Base-by-base conservation (phyloP, 345 rosid species). In the Salix koriyanagi region DNA sequence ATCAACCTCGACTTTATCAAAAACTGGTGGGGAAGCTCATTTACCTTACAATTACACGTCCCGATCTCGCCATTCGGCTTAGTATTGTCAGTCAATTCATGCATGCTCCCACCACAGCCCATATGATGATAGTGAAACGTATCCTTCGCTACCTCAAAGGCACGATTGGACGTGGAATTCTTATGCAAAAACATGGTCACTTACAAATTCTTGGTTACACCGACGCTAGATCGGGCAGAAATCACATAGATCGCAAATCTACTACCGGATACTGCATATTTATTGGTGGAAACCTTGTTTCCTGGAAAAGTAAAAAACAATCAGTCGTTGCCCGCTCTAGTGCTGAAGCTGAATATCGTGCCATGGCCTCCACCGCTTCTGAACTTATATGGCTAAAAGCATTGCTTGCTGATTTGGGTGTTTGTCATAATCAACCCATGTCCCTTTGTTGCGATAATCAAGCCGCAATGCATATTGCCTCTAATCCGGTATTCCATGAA, bases 331-430 rank as follows among this genome's bases (percentile, higher is more conserved):
- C 58, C 5, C 0, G 2, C 2, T 5, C 23, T 4, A 18, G 3
- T 0, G 0, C 1, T 1, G 3, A 52, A 52, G 10, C 23, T 0
- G 3, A 18, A 18, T 52, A 52, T 52, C 3, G 0, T 0, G 3
- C 0, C 1, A 52, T 52, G 3, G 10, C 58, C 58, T 18, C n/a
- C 2, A 5, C 9, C 5, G 0, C 3, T 1, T 50, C 0, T 2
- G 1, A 52, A 52, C 9, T 52, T 6, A 52, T 52, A 52, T 52
- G 3, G 10, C 0, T 18, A 0, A 18, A 52, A 52, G 58, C n/a
- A 50, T 16, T 50, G 2, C 2, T 50, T 4, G 2, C n/a, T 16
- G n/a, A 50, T 50, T 50, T 16, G 2, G 56, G 56, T 50, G 7
- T 50, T 6, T 50, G 0, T 50, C 1, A 50, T 7, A 0, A 6